Evolutionary conservation across 805 yeast genomes (phyloP).

Genomic region (Cyberlindnera nakhonratchasimensis): DNA sequence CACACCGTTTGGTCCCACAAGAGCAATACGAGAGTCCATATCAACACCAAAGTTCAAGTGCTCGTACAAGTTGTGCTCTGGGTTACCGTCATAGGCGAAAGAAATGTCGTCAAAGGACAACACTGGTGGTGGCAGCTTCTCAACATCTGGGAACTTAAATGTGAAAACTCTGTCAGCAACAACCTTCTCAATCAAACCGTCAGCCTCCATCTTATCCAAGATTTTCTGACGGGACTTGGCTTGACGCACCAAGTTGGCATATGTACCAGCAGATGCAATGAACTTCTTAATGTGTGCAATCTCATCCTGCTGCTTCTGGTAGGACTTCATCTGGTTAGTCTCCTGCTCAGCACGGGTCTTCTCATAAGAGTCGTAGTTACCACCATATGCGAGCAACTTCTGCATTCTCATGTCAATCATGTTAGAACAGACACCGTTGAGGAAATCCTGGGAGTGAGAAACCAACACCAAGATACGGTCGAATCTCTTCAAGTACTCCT

Average conservation of each 20-base stretch:
- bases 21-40: constrained; percentile 98
- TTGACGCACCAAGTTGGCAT: constrained; percentile 96
- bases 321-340: constrained; percentile 97
- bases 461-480: constrained; percentile 92
- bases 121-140: constrained; percentile 98
- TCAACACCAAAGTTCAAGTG: constrained; percentile 95
- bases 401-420: constrained; percentile 96
- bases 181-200: constrained; percentile 91
- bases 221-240: constrained; percentile 99
- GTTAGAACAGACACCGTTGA: constrained; percentile 96
- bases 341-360: constrained; percentile 94
- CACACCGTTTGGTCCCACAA: constrained; percentile 98
- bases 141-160: constrained; percentile 92
- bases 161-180: constrained; percentile 90
- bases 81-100: constrained; percentile 80
- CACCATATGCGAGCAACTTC: constrained; percentile 77
- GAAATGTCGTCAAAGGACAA: constrained; percentile 93
- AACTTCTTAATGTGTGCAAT: constrained; percentile 97
- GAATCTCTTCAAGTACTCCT: constrained; percentile 92
- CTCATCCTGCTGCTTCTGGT: constrained; percentile 97
- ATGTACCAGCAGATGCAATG: constrained; percentile 99
- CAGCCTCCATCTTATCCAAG: constrained; percentile 99
- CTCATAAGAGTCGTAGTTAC: constrained; percentile 95
- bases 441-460: constrained; percentile 98
- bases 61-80: constrained; percentile 85